Evolutionary conservation across 495 filamentous ascomycete genomes (phyloP).

Genomic region (Aspergillus baeticus): DNA sequence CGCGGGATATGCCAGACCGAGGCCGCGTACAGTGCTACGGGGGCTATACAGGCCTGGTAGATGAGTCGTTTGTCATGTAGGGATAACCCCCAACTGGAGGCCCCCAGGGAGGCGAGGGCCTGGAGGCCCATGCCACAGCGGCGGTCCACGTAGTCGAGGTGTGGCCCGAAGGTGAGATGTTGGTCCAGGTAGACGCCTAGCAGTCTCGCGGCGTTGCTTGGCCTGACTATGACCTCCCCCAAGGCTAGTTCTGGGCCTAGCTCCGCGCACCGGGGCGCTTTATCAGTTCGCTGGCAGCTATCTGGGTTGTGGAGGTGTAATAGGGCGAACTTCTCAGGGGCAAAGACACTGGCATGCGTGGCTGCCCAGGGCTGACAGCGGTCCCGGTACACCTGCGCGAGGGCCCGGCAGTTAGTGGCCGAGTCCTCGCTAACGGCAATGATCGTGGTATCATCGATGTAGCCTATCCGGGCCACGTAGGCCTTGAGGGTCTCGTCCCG

Average conservation of each 20-base stretch:
- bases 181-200: conserved; percentile 25
- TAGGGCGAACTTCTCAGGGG: conserved; percentile 26
- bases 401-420: conserved; percentile 20
- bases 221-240: conserved; percentile 12
- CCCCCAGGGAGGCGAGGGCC: conserved; percentile 14
- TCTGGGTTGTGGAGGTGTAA: conserved; percentile 25
- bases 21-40: conserved; percentile 18
- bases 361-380: conserved; percentile 20
- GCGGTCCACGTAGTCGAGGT: conserved; percentile 26
- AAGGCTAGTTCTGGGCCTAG: no score
- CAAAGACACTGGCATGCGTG: conserved; percentile 15
- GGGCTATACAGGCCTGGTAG: conserved; percentile 25
- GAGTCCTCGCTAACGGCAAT: conserved; percentile 17
- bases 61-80: conserved; percentile 27
- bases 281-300: not conserved
- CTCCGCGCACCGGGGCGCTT: no score
- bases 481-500: no score
- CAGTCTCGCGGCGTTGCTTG: conserved; percentile 19
- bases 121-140: conserved; percentile 19
- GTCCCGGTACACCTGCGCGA: conserved; percentile 21
- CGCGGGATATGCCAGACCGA: conserved; percentile 22
- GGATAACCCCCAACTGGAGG: conserved; percentile 21
- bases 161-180: conserved; percentile 21
- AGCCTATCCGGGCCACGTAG: conserved; percentile 20
- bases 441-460: conserved; percentile 27